These are phyloP conservation scores for Suillus placidus DNA, from an alignment of 768 basidiomycete species.

Conservation along the genomic window DNA sequence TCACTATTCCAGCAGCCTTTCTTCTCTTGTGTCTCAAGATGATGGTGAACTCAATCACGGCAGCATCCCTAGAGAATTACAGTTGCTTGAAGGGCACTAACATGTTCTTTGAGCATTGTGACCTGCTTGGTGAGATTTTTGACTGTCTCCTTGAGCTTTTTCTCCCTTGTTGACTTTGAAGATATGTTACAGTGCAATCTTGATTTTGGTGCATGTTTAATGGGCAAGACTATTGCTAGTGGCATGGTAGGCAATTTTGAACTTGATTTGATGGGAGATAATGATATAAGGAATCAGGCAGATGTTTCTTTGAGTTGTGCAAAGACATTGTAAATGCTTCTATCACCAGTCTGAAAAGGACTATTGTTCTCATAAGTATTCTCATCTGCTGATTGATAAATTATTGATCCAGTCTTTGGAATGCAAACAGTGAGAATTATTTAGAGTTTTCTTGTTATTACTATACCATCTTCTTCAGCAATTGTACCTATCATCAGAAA, in stretches of 20 bases:
- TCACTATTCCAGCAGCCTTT: background rate
- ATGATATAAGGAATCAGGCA: constrained; percentile 12
- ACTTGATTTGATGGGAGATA: constrained; percentile 7
- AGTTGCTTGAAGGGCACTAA: too few relatives aligned
- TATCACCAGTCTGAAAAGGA: background rate
- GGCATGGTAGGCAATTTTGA: background rate
- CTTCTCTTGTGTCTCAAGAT: too few relatives aligned
- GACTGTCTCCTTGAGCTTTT: too few relatives aligned
- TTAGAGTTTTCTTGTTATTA: background rate
- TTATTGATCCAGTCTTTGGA: background rate
- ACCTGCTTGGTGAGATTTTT: too few relatives aligned
- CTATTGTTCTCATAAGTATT: background rate
- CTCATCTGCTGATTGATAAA: background rate
- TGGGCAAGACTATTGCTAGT: background rate
- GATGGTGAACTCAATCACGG: too few relatives aligned
- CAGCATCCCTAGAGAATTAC: too few relatives aligned
- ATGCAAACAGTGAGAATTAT: background rate
- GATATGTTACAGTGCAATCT: too few relatives aligned
- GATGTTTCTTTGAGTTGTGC: constrained; percentile 12
- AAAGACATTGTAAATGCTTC: background rate
- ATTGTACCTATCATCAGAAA: too few relatives aligned
- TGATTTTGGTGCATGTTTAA: background rate
- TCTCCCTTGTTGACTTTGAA: too few relatives aligned
- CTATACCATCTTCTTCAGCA: background rate
- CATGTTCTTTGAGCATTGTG: too few relatives aligned